Base-by-base conservation (phyloP, 1,284 basidiomycete genomes). In the Golubevia pallescens region DNA sequence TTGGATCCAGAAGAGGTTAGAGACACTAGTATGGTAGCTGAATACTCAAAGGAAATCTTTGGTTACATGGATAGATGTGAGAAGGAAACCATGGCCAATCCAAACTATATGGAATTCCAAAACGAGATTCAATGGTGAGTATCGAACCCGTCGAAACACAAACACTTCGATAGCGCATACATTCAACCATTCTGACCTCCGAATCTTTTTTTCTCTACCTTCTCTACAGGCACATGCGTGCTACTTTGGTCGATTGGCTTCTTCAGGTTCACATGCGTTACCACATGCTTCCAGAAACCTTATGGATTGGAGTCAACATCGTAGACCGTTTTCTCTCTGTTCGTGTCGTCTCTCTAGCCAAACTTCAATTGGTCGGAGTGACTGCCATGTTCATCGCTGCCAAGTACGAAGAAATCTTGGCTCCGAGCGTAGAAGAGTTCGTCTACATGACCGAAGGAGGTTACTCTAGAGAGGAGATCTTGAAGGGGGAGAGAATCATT, bases 401-500 rank as follows among this genome's bases (percentile, higher is more conserved):
- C 67, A 90, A 90, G 86, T 90, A 90, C 86, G 82, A 85, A 60
- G 82, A 85, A 67, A 85, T 85, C 54, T 61, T 85, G 23, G 79
- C 82, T 20, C 82, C 82, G 2, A 80, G 79, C 61, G 81, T 85
- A 38, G 77, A 84, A 48, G 82, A 85, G 58, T 82, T 85, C 59
- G 80, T 85, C 58, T 90, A 91, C 86, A 93, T 93, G 86, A 92
- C 94, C 19, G 95, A 97, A 73, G 91, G 91, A 1, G 92, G 93
- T 1, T 97, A 95, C 87, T 91, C 90, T 16, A 91, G 93, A 78
- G 88, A 90, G 0, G 94, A 99, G 86, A 94, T 99, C 74, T 89
- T 97, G 62, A 91, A 93, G 75, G 96, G 96, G 85, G 96, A 98
- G 87, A 91, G 94, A 58, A 98, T 99, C 85, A 92, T 99, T 80